These are phyloP conservation scores for Asterochloris erici DNA, from an alignment of 139 green algal genomes.

Conservation along the genomic window DNA sequence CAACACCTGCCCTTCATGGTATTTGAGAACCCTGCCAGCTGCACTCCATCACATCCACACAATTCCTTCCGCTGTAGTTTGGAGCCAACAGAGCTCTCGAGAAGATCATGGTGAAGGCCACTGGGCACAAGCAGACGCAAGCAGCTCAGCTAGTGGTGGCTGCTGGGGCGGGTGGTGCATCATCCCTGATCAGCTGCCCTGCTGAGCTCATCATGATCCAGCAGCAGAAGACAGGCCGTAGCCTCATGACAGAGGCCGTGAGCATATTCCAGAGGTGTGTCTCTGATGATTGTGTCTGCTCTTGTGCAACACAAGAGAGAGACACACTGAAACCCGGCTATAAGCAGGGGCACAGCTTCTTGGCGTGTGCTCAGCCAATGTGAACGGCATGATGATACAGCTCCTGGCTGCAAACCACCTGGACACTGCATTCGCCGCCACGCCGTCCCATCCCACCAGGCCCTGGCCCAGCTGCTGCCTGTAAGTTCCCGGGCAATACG, in stretches of 20 bases:
- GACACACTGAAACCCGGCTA: background rate
- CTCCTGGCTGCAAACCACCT: background rate
- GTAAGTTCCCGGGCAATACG: background rate
- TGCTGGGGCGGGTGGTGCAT: slow-evolving; percentile 53
- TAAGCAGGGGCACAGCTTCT: background rate
- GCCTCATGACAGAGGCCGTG: slow-evolving; percentile 42
- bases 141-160: slow-evolving; percentile 33
- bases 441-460: no score
- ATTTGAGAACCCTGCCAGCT: no score
- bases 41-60: background rate
- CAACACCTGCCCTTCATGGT: no score
- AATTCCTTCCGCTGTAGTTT: background rate
- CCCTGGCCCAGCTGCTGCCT: no score
- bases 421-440: no score
- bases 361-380: background rate
- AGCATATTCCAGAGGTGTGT: slow-evolving; percentile 45
- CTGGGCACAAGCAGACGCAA: slow-evolving; percentile 2
- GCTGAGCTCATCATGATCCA: slow-evolving; percentile 91
- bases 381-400: background rate
- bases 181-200: slow-evolving; percentile 64
- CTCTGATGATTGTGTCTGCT: slow-evolving; percentile 23
- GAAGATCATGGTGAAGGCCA: background rate
- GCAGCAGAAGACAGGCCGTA: slow-evolving; percentile 71
- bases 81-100: slow-evolving; percentile 6
- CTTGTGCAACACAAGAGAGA: background rate